Percentiles rank a stretch among this genome's conserved stretches.
These are phyloP conservation scores for Vigna unguiculata DNA, from an alignment of 306 rosid species.

Conservation along the genomic window DNA sequence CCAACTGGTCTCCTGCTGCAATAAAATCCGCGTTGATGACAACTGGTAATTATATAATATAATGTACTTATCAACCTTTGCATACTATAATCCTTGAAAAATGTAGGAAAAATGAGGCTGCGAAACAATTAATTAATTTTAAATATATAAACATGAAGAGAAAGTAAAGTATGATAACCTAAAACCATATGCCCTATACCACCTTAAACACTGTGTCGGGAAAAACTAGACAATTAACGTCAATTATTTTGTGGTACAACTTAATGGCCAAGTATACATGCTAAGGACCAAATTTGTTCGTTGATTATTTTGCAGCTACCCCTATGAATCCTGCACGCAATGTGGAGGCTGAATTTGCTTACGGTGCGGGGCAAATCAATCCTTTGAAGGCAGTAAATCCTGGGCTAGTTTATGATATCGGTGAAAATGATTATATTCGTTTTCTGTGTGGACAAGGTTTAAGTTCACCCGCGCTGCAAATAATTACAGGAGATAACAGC, in stretches of 20 bases:
- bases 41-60: neutral
- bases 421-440: neutral
- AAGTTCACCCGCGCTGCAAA: neutral
- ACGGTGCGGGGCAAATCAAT: neutral
- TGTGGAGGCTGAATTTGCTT: neutral
- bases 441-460: neutral
- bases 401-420: neutral
- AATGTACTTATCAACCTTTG: too few species aligned
- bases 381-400: neutral
- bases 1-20: neutral
- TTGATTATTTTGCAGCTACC: neutral
- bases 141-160: too few species aligned
- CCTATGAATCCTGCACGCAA: neutral
- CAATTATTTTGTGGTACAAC: too few species aligned
- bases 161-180: too few species aligned
- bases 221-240: neutral
- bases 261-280: too few species aligned
- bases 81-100: too few species aligned
- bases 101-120: too few species aligned
- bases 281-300: neutral
- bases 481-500: neutral
- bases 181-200: too few species aligned
- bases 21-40: slow-evolving; percentile 2
- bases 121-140: too few species aligned
- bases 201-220: neutral